Evolutionary conservation across 805 yeast genomes (phyloP), one percentile per base, ranked within the genome.

Genomic region (Komagataella mondaviorum): DNA sequence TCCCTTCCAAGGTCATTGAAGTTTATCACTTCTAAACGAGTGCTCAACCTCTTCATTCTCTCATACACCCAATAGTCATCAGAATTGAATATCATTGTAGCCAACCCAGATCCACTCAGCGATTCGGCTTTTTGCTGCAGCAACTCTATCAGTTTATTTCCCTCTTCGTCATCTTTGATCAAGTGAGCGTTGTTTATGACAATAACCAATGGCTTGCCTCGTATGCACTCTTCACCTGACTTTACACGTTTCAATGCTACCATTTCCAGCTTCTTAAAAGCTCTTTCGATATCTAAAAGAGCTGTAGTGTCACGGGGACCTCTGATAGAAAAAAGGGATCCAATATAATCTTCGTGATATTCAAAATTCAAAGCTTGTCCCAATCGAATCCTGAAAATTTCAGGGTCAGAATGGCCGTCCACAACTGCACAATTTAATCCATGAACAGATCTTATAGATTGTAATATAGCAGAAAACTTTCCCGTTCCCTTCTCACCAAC

Each of bases 401-500:
- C 95, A 0, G 91, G 88, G 61, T 87, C 95, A 0, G 90, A 83
- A 59, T 86, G 93, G 1, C 93, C 93, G 60, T 87, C 95, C 54
- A 87, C 68, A 49, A 83, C 72, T 0, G 88, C 77, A 49, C 88
- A 86, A 57, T 82, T 78, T 49, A 67, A 64, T 0, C 90, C 88
- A 44, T 73, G 68, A 2, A 77, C 78, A 56, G 81, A 76, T 53
- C 79, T 75, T 71, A 87, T 77, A 2, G 88, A 76, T 56, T 86
- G 88, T 58, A 84, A 64, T 14, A 87, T 71, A 70, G 88, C 73
- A 0, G 91, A 81, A 0, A 89, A 81, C 61, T 86, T 86, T 2
- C 95, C 95, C 0, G 93, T 86, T 1, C 95, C 95, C 61, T 87
- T 86, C 62, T 86, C 95, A 30, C 95, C 95, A 45, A 87, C 76